These are phyloP conservation scores for Durotheca rogersii DNA, from an alignment of 495 filamentous ascomycete species.

Conservation along the genomic window DNA sequence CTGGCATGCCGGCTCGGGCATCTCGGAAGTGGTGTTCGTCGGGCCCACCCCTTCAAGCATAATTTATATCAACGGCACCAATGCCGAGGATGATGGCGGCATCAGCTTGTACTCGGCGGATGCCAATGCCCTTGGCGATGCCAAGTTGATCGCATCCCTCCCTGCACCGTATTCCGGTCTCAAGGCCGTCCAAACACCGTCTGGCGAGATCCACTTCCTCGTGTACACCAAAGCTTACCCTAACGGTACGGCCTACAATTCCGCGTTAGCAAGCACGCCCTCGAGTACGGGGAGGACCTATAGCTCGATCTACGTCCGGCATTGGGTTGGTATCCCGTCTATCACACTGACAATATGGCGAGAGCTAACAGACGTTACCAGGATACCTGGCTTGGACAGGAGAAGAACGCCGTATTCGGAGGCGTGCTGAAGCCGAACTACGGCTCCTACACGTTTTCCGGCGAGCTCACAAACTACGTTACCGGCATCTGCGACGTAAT, in stretches of 20 bases:
- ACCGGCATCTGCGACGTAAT: slow-evolving; percentile 51
- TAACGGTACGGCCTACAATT: slow-evolving; percentile 61
- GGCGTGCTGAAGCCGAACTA: slow-evolving; percentile 52
- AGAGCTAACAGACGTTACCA: slow-evolving; percentile 4
- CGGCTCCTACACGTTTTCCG: slow-evolving; percentile 39
- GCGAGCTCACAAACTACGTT: slow-evolving; percentile 50
- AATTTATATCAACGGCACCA: slow-evolving; percentile 58
- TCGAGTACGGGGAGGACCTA: slow-evolving; percentile 57
- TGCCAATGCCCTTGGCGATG: slow-evolving; percentile 39
- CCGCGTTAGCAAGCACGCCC: slow-evolving; percentile 44
- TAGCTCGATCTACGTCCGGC: slow-evolving; percentile 58
- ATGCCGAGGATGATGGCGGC: slow-evolving; percentile 57
- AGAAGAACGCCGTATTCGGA: slow-evolving; percentile 65
- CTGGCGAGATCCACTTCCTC: slow-evolving; percentile 62
- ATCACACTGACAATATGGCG: neutral
- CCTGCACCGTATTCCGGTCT: slow-evolving; percentile 64
- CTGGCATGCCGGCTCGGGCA: slow-evolving; percentile 57
- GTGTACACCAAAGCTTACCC: slow-evolving; percentile 56
- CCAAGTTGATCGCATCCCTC: slow-evolving; percentile 51
- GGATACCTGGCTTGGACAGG: slow-evolving; percentile 54
- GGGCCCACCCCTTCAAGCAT: slow-evolving; percentile 53
- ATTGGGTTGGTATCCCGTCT: slow-evolving; percentile 48
- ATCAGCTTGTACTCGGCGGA: slow-evolving; percentile 54
- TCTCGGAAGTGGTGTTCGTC: slow-evolving; percentile 66
- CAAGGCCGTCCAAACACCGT: slow-evolving; percentile 57